Evolutionary conservation across 129 eudicot species (phyloP), one percentile per base, ranked within the genome.

Genomic region (Artemisia tridentata): DNA sequence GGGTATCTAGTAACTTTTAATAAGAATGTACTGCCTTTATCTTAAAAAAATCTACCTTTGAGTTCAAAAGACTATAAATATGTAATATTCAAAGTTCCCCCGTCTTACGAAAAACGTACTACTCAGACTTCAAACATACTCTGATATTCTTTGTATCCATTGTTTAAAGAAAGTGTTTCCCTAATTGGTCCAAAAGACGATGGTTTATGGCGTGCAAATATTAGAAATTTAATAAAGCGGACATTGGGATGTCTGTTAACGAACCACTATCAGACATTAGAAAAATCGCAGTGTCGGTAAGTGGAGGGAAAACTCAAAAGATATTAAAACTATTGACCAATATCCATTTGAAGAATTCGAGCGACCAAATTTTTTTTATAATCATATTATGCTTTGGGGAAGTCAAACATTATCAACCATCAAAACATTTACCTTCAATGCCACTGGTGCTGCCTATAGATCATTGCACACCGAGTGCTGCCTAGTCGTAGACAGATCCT

Each of bases 351-450:
- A 62, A 16, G 60, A 29, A 29, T 17, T 61, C 58, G 6, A 29
- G 23, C 29, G 31, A 27, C 31, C 31, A 27, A 27, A 27, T 17
- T 18, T 73, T 63, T 4, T 27, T n/a, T n/a, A n/a, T n/a, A 11
- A 16, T 3, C 5, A 50, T 11, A 15, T 5, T 4, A 5, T 4
- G 27, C 38, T 63, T 52, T 23, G 46, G n/a, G 47, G 18, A 64
- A 63, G 14, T 15, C 3, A 25, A 20, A 6, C 20, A 41, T 10
- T 9, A 38, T 53, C 18, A 63, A 65, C 65, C 72, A 23, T 41
- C 45, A 45, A 27, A 55, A 55, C 46, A 12, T 21, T 66, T 53
- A 55, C 73, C 73, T 65, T 67, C 21, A 4, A 43, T 21, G 53
- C 46, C 38, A 34, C 62, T 61, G 16, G 38, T 62, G 50, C 58